Conservation (phyloP, 495 filamentous ascomycete species). For the Clavariopsis aquatica region DNA sequence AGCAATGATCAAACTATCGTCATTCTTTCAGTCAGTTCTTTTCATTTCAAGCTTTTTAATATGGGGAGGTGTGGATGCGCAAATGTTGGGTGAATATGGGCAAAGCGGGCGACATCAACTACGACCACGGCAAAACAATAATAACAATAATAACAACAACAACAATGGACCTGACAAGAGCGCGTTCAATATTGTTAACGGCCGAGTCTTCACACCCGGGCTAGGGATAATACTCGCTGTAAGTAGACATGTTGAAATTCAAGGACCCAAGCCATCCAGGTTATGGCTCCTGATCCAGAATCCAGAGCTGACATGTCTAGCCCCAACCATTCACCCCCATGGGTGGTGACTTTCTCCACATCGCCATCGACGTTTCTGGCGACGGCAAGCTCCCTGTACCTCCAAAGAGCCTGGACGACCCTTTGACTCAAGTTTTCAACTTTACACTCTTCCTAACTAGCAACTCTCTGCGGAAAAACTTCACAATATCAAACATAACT, state of each 20-base stretch:
- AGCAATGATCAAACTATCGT: constrained; percentile 32
- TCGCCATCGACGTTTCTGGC: constrained; percentile 66
- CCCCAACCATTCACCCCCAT: constrained; percentile 68
- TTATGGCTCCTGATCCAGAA: neutral
- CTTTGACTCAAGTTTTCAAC: constrained; percentile 56
- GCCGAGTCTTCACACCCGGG: constrained; percentile 30
- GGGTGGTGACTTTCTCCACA: constrained; percentile 65
- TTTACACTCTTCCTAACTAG: constrained; percentile 69
- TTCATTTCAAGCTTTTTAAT: constrained; percentile 13
- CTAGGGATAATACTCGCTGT: constrained; percentile 34
- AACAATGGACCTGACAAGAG: constrained; percentile 23
- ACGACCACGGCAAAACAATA: constrained; percentile 18
- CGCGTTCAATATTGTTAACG: constrained; percentile 33
- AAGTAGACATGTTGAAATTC: neutral
- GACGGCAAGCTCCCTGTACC: constrained; percentile 62
- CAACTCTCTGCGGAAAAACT: constrained; percentile 60
- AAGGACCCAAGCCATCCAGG: neutral
- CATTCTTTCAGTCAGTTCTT: constrained; percentile 13
- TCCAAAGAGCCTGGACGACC: constrained; percentile 49
- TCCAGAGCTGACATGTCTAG: neutral
- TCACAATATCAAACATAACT: constrained; percentile 68
- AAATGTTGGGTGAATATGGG: constrained; percentile 20
- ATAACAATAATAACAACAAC: constrained; percentile 9
- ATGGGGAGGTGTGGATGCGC: constrained; percentile 11
- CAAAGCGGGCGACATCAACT: neutral